These are phyloP conservation scores for Penicillium steckii DNA, from an alignment of 495 filamentous ascomycete species.

Conservation along the genomic window DNA sequence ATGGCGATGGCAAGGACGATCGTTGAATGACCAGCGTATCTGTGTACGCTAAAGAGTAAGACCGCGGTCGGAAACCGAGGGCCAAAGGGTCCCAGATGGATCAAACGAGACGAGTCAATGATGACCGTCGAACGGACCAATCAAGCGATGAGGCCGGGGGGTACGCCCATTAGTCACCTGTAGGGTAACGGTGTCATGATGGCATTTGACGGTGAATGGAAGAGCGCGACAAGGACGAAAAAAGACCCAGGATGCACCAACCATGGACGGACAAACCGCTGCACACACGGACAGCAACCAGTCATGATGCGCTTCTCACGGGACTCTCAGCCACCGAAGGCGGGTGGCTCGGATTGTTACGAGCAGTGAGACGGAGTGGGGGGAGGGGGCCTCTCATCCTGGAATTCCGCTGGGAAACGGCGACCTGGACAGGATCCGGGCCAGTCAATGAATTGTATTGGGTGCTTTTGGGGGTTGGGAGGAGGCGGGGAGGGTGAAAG, in stretches of 20 bases:
- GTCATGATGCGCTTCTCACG: slow-evolving; percentile 5
- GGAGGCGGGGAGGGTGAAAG: not conserved
- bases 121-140: slow-evolving; percentile 3
- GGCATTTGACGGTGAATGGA: slow-evolving; percentile 1
- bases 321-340: slow-evolving; percentile 17
- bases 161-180: slow-evolving; percentile 24
- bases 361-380: slow-evolving; percentile 16
- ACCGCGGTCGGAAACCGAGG: slow-evolving; percentile 2
- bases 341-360: slow-evolving; percentile 26
- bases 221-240: not conserved
- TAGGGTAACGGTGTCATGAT: slow-evolving; percentile 23
- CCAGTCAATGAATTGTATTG: slow-evolving; percentile 12
- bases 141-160: slow-evolving; percentile 9
- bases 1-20: not conserved
- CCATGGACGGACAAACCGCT: slow-evolving; percentile 8
- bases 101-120: slow-evolving; percentile 3
- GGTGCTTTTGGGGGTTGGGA: too few relatives aligned
- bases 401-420: slow-evolving; percentile 21
- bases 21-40: not conserved
- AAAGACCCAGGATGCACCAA: slow-evolving; percentile 5
- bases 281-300: slow-evolving; percentile 1
- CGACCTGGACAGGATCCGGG: slow-evolving; percentile 16
- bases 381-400: slow-evolving; percentile 23
- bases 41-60: not conserved
- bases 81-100: not conserved